phyloP scores from a whole-genome alignment of 2,329 filamentous ascomycete species.

The Beauveria caledonica region DNA sequence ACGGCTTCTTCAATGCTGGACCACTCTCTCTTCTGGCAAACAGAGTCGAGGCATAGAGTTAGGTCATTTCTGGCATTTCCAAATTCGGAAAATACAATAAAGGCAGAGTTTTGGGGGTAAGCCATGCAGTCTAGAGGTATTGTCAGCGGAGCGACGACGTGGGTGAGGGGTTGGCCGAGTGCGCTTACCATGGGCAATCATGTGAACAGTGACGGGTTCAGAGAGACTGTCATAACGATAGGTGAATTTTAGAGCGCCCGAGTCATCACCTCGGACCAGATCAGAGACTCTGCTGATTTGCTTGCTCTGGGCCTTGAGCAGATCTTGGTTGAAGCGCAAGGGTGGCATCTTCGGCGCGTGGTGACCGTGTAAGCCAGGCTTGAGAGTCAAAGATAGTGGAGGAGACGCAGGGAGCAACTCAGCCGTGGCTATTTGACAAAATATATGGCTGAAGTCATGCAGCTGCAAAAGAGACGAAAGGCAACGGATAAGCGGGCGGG shows the following conservation, averaged over 20 bases:
- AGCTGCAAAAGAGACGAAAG: neutral
- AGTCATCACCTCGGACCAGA: neutral
- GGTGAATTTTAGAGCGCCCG: neutral
- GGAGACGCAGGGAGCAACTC: neutral
- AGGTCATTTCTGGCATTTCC: neutral
- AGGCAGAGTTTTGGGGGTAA: neutral
- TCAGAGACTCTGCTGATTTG: neutral
- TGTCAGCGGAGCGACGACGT: neutral
- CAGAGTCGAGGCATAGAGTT: neutral
- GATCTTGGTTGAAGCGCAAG: neutral
- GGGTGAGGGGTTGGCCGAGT: neutral
- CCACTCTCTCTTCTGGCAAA: neutral
- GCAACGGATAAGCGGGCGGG: neutral
- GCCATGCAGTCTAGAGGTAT: neutral
- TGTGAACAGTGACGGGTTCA: neutral
- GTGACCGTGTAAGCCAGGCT: neutral
- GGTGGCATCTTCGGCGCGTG: neutral
- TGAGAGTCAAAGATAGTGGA: neutral
- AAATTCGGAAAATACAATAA: conserved; percentile 2
- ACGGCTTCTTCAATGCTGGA: conserved; percentile 3
- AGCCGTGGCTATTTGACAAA: neutral
- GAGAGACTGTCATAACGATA: neutral
- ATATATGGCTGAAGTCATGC: neutral
- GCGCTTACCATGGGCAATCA: conserved; percentile 7
- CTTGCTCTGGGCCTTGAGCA: neutral